phyloP scores from a whole-genome alignment of 2,329 filamentous ascomycete genomes.

The Tothia fuscella region DNA sequence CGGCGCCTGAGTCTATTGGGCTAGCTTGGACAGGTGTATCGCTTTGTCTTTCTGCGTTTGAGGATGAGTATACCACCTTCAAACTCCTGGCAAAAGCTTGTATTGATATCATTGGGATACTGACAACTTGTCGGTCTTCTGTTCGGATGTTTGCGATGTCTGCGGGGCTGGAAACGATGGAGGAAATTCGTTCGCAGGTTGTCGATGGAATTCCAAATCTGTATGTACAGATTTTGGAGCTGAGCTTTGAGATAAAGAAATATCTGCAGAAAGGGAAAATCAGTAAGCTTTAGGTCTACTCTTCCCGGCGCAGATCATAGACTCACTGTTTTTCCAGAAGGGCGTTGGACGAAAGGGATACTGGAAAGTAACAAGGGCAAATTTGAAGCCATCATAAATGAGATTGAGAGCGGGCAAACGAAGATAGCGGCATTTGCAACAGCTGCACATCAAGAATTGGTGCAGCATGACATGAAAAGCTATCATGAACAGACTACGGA shows the following conservation, averaged over 20 bases:
- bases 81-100: constrained; percentile 1
- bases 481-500: too few relatives aligned
- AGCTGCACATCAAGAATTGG: too few relatives aligned
- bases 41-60: background rate
- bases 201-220: background rate
- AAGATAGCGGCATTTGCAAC: background rate
- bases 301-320: too few relatives aligned
- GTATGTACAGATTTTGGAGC: constrained; percentile 5
- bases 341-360: background rate
- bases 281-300: background rate
- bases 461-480: too few relatives aligned
- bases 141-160: constrained; percentile 1
- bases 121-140: constrained; percentile 1
- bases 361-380: background rate
- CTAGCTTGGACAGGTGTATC: constrained; percentile 7
- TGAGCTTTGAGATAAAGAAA: background rate
- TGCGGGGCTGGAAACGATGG: background rate
- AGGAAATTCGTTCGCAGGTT: constrained; percentile 2
- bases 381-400: background rate
- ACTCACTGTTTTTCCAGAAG: background rate
- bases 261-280: background rate
- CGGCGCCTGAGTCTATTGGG: constrained; percentile 1
- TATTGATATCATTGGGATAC: constrained; percentile 5
- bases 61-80: constrained; percentile 4
- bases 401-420: background rate